Conservation (phyloP, 345 rosid genomes). For the Abelmoschus esculentus region DNA sequence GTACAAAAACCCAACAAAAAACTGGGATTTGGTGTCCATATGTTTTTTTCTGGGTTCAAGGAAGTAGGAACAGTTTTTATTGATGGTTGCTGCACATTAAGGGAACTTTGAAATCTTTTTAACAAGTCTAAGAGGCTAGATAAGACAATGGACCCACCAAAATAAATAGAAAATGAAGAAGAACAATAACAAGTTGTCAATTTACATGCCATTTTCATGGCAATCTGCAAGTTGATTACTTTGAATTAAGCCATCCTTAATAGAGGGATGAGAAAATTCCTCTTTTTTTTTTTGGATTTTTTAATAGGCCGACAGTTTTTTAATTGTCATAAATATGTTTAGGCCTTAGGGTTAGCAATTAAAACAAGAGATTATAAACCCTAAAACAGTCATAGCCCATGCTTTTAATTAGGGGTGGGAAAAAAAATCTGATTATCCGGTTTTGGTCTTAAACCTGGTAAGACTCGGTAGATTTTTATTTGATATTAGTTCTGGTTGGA, state of each 20-base stretch:
- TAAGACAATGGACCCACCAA: conserved; percentile 1
- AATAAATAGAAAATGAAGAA: too few species aligned
- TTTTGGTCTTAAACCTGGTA: too few species aligned
- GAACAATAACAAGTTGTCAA: neutral
- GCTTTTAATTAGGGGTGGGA: too few species aligned
- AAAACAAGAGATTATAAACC: neutral
- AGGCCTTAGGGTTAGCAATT: neutral
- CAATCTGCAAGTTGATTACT: neutral
- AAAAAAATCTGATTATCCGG: too few species aligned
- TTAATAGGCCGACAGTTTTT: neutral
- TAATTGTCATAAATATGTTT: neutral
- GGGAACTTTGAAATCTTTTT: neutral
- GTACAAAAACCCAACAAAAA: too few species aligned
- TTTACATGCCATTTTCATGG: neutral
- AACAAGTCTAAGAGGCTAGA: neutral
- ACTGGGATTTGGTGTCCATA: too few species aligned
- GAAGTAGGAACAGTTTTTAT: neutral
- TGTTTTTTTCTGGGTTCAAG: neutral
- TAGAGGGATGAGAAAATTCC: neutral
- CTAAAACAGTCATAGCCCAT: neutral
- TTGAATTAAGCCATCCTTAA: neutral
- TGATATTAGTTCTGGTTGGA: too few species aligned
- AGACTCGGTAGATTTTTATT: too few species aligned
- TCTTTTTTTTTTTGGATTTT: neutral
- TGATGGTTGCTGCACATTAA: neutral